Evolutionary conservation across 495 filamentous ascomycete species (phyloP).

Genomic region (Coniosporium apollinis): DNA sequence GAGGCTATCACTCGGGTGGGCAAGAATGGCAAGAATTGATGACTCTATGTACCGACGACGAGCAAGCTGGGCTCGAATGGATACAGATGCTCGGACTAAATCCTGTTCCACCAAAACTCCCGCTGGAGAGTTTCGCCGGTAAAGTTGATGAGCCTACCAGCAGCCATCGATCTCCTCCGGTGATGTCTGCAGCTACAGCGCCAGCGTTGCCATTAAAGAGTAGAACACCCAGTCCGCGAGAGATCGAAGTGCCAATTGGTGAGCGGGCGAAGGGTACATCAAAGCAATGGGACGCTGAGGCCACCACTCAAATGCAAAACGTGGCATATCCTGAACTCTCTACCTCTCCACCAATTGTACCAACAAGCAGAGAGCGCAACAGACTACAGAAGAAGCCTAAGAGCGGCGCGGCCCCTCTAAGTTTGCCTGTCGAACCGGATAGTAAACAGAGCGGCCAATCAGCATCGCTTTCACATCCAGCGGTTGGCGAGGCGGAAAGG

Average conservation of each 20-base stretch:
- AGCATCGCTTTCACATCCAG: no score
- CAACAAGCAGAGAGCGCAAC: slow-evolving; percentile 1
- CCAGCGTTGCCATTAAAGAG: slow-evolving; percentile 19
- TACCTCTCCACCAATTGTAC: background rate
- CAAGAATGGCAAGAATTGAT: slow-evolving; percentile 71
- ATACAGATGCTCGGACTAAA: slow-evolving; percentile 59
- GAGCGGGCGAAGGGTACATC: slow-evolving; percentile 33
- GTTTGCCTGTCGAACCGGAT: no score
- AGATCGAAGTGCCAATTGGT: slow-evolving; percentile 58
- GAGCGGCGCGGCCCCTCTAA: no score
- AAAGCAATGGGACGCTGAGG: slow-evolving; percentile 16
- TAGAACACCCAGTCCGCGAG: slow-evolving; percentile 35
- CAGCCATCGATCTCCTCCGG: background rate
- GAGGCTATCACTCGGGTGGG: slow-evolving; percentile 37
- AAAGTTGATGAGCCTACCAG: slow-evolving; percentile 1
- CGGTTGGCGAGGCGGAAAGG: no score
- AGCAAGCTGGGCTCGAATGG: slow-evolving; percentile 74
- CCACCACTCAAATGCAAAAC: no score
- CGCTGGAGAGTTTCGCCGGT: slow-evolving; percentile 17
- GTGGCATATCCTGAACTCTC: no score
- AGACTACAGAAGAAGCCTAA: slow-evolving; percentile 1
- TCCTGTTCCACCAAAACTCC: slow-evolving; percentile 51
- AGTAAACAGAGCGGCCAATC: no score
- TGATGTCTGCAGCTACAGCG: slow-evolving; percentile 6
- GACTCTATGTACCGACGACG: slow-evolving; percentile 48